Conservation (phyloP, 169 alveolate genomes). For the Plasmodium relictum region DNA sequence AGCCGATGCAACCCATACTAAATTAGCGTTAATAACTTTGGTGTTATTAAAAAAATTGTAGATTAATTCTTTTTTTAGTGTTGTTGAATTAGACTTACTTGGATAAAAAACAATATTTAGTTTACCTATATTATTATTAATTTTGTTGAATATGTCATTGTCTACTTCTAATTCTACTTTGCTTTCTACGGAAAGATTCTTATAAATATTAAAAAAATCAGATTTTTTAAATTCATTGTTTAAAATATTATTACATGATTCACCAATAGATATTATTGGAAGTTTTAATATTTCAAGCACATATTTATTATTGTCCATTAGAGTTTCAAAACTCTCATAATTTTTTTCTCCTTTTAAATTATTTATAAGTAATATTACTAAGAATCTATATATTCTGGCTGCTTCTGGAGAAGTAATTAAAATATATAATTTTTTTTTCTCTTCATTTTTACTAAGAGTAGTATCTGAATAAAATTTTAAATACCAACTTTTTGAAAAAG, state of each 20-base stretch:
- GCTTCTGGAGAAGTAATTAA: conserved; percentile 71
- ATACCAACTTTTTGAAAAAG: no score
- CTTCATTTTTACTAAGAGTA: not conserved
- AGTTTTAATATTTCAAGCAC: conserved; percentile 2
- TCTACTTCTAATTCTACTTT: not conserved
- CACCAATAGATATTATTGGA: conserved; percentile 55
- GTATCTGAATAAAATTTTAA: no score
- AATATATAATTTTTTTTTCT: conserved; percentile 8
- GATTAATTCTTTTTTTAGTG: conserved; percentile 27
- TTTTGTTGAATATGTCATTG: conserved; percentile 8
- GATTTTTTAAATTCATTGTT: conserved; percentile 13
- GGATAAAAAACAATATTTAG: conserved; percentile 59
- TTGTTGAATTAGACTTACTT: conserved; percentile 32
- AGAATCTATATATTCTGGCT: conserved; percentile 51
- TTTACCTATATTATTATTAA: conserved; percentile 7
- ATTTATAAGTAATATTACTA: conserved; percentile 27
- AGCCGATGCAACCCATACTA: conserved; percentile 54
- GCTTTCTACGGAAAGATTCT: not conserved
- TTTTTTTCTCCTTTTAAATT: not conserved
- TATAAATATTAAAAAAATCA: conserved; percentile 13
- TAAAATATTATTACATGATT: conserved; percentile 21
- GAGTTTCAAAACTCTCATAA: not conserved
- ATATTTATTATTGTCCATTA: not conserved
- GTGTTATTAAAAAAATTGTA: not conserved
- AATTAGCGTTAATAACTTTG: not conserved